Evolutionary conservation across 495 filamentous ascomycete genomes (phyloP), one percentile per base, ranked within the genome.

Genomic region (Trichocladium antarcticum): DNA sequence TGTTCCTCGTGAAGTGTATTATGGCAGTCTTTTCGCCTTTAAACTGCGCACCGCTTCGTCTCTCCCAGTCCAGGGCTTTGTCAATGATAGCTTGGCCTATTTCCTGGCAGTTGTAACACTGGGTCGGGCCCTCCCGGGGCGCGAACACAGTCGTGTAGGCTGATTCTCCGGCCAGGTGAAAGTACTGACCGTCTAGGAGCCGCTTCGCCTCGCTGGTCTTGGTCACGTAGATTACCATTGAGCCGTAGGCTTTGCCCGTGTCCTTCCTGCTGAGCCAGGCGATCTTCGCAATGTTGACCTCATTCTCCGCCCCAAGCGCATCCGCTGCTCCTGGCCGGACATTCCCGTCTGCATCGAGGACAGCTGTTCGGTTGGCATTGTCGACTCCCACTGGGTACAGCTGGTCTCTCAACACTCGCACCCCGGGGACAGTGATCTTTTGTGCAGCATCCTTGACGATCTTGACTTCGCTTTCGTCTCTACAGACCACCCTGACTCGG

Each of bases 401-500:
- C 31, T 32, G 31, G 12, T 32, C 31, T 32, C 31, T 32, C 9
- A 32, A 10, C 31, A 32, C 31, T 10, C 10, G 31, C 31, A 28
- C 21, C 3, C 38, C 38, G 1, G 38, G 38, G 4, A 28, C 38
- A 10, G 2, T 41, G 20, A 41, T 41, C 38, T 41, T 41, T 20
- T 41, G 12, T 8, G 37, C 41, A n/a, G 41, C 41, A 16, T 43
- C 41, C 41, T 43, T 43, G 29, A 43, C 29, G 15, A 31, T 16
- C 20, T 11, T 14, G 24, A 22, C 32, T 24, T 45, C 42, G 31
- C 29, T 36, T 20, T 45, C 42, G 14, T 46, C 22, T 16, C 44
- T 37, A 16, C 44, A 37, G 34, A 37, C 17, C 43, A 45, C 32
- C 20, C 43, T 45, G 21, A 45, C n/a, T 19, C 44, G 31, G 22